Base-by-base conservation (phyloP, 2,329 filamentous ascomycete genomes). In the Phialophora expanda region DNA sequence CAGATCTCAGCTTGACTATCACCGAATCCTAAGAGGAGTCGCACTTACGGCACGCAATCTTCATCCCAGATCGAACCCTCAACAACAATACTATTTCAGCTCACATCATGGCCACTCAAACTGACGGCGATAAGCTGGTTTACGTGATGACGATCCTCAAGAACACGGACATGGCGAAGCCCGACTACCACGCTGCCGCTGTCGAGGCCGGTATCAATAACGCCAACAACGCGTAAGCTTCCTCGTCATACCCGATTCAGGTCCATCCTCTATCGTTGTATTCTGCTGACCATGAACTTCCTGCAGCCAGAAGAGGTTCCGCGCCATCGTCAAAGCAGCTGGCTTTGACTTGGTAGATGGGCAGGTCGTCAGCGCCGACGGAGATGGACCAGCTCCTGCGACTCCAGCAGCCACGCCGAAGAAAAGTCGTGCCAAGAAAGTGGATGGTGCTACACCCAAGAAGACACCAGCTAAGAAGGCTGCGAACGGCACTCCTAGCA, bases 231-330 rank as follows among this genome's bases (percentile, higher is more conserved):
- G 65, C 65, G 65, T 67, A 55, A 53, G 65, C 24, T 30, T 4
- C n/a, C n/a, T n/a, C 7, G 11, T 20, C 38, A 22, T 28, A 5
- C 32, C 28, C 2, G 7, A 11, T 4, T 32, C 8, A 32, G 17
- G 4, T 55, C 7, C 9, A 4, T 55, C 53, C 30, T 6, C 8
- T 22, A 11, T 14, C 48, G 5, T 17, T 55, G 9, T 17, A 17
- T 4, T 17, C 53, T 55, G 28, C 48, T 51, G 24, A 51, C 48
- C 20, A 28, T 22, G 20, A 4, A 4, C 46, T 65, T 14, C 12
- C 3, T 7, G 8, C 38, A 67, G 65, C 8, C 65, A 67, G 51
- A 67, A 58, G 62, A 61, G 38, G 41, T 67, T 67, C 57, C 59
- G 58, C 8, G 24, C 65, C 17, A 67, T 67, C 26, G 41, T 62